Percentiles rank a stretch among this genome's conserved stretches.
Evolutionary conservation across 208 protist species (phyloP).

Genomic region (Zelonia costaricensis): DNA sequence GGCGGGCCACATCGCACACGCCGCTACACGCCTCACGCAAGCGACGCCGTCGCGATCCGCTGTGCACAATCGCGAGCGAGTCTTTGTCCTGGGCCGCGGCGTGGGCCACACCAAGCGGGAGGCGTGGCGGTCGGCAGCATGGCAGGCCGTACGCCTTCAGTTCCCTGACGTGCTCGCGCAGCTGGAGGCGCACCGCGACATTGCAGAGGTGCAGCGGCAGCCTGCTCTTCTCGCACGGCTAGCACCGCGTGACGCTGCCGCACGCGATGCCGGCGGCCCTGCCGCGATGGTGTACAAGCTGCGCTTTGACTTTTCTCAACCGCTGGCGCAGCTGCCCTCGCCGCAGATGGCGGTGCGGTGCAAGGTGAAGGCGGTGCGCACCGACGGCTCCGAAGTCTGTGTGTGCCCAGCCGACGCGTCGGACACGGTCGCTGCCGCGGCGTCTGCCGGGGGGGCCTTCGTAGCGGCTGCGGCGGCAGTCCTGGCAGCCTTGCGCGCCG

Average conservation of each 20-base stretch:
- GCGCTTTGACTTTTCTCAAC: slow-evolving; percentile 2
- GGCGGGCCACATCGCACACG: background rate
- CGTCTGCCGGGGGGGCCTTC: slow-evolving; percentile 13
- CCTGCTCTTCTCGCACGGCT: slow-evolving; percentile 21
- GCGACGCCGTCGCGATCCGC: background rate
- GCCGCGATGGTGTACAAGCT: slow-evolving; percentile 9
- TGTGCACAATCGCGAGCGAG: too few relatives aligned
- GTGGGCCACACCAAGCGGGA: slow-evolving; percentile 40
- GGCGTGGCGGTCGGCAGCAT: slow-evolving; percentile 62
- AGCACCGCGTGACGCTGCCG: background rate
- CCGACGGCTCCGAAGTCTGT: slow-evolving; percentile 8
- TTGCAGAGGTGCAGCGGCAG: slow-evolving; percentile 24
- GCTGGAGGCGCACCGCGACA: slow-evolving; percentile 33
- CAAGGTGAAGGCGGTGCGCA: background rate
- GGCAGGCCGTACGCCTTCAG: slow-evolving; percentile 50
- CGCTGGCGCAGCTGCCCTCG: too few relatives aligned
- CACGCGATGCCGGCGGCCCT: background rate
- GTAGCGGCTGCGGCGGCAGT: slow-evolving; percentile 6
- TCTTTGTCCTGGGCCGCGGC: slow-evolving; percentile 54
- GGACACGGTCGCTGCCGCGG: background rate
- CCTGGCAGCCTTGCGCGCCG: background rate
- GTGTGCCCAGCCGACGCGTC: slow-evolving; percentile 4
- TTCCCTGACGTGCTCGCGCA: slow-evolving; percentile 49
- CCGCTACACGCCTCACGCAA: too few relatives aligned
- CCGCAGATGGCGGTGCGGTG: background rate